Evolutionary conservation across 2,329 filamentous ascomycete species (phyloP), one percentile per base, ranked within the genome.

Genomic region (Penicillium sp.): DNA sequence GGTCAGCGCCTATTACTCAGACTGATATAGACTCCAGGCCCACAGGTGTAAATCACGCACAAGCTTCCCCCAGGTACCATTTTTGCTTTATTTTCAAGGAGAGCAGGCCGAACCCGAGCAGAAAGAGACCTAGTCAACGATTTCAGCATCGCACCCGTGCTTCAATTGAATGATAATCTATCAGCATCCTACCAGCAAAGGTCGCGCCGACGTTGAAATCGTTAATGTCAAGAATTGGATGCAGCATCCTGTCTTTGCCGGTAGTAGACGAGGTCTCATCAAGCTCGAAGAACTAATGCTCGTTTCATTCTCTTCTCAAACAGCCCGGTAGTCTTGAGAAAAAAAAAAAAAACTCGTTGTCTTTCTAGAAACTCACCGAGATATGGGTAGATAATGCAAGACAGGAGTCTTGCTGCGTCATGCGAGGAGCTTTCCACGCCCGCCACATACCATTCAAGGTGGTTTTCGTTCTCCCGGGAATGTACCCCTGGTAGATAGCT

Each of bases 61-160:
- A 58, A n/a, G 66, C 66, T 65, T 71, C 68, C 37, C 68, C 67
- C 3, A 70, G 57, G 41, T 70, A 69, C 67, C 67, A 69, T 51
- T 50, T 57, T 43, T 69, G 66, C 43, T 70, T 68, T 43, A 69
- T 51, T 42, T 68, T 68, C 6, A 64, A 42, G 1, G 68, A 70
- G 25, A 69, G 54, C 37, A 66, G 60, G 1, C 66, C 67, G 35
- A 63, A 65, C 5, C 60, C 18, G 11, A 69, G 54, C 27, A 66
- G 56, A 47, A 65, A 70, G 28, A 64, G 39, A 5, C 66, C 66
- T 69, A 7, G 9, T 2, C 18, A 32, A 32, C 8, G 9, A n/a
- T 2, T 46, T 60, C 18, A 56, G 48, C 13, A 27, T 24, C 35
- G 11, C 29, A 3, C 29, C 12, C 4, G 28, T 2, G 9, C 8